phyloP scores from a whole-genome alignment of 2,329 filamentous ascomycete genomes.

The Lecanicillium sp. region DNA sequence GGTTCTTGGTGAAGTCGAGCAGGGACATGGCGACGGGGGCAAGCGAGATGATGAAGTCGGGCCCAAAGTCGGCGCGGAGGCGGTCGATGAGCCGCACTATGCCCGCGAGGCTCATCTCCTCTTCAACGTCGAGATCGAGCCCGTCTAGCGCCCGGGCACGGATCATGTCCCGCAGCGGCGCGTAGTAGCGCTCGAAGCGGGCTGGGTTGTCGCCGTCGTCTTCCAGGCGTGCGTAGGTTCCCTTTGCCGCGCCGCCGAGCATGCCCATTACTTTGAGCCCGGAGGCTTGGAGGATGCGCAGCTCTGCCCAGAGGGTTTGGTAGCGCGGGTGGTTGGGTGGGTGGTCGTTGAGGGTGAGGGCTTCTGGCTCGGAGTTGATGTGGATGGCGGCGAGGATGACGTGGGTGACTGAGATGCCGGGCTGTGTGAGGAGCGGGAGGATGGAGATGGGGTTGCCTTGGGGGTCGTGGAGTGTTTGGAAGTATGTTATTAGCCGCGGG shows the following conservation, averaged over 20 bases:
- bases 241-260: slow-evolving; percentile 76
- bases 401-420: slow-evolving; percentile 56
- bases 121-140: slow-evolving; percentile 73
- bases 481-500: slow-evolving; percentile 43
- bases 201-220: slow-evolving; percentile 34
- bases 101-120: slow-evolving; percentile 59
- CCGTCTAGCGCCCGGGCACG: slow-evolving; percentile 55
- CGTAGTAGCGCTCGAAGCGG: slow-evolving; percentile 67
- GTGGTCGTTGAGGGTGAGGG: slow-evolving; percentile 75
- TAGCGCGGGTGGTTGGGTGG: slow-evolving; percentile 59
- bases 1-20: slow-evolving; percentile 45
- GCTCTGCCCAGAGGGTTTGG: slow-evolving; percentile 69
- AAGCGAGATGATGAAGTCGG: slow-evolving; percentile 66
- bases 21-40: slow-evolving; percentile 73
- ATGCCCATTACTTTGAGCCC: slow-evolving; percentile 79
- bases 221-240: slow-evolving; percentile 56
- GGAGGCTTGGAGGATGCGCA: slow-evolving; percentile 58
- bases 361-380: slow-evolving; percentile 57
- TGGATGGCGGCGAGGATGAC: slow-evolving; percentile 83
- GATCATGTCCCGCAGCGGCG: slow-evolving; percentile 58
- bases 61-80: slow-evolving; percentile 60
- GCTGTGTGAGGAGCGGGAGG: slow-evolving; percentile 40
- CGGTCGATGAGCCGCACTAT: slow-evolving; percentile 60
- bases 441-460: slow-evolving; percentile 39
- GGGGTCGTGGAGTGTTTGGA: slow-evolving; percentile 45